Evolutionary conservation across 2,329 filamentous ascomycete species (phyloP), one percentile per base, ranked within the genome.

Genomic region (Colletotrichum trifolii): DNA sequence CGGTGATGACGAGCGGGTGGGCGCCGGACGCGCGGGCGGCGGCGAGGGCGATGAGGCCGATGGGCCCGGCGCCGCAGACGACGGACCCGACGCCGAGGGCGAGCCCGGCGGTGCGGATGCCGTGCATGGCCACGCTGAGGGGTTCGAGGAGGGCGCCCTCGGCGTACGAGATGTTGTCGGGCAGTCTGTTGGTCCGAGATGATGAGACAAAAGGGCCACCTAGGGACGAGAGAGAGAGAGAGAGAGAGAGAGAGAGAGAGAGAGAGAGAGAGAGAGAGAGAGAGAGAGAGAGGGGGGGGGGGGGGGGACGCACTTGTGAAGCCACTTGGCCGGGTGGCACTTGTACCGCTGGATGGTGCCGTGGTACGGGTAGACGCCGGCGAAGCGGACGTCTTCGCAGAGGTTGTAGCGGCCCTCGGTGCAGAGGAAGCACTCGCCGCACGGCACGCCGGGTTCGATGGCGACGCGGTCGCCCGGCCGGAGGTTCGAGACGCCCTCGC

Each of bases 61-160:
- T 89, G 1, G 88, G 87, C 0, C 88, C 88, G 10, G 88, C 88
- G 33, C 88, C 88, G 67, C 85, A 89, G 48, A 90, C 78, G 1
- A 89, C 77, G 1, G 81, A 82, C 6, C 83, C 82, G 1, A 81
- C 81, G 17, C 88, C 88, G 6, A 90, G 79, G 2, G 77, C 78
- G 13, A 90, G 75, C 3, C 81, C 78, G 1, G 83, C 83, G 0
- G 79, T 79, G 36, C 82, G 78, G 63, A 90, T 82, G n/a, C 83
- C 89, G 64, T 88, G 85, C 69, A 90, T 79, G 4, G 87, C 86
- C 7, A 91, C 88, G 15, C 84, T 86, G 7, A 90, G 78, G 2
- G 89, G 89, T 68, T 90, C 88, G 17, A 91, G 82, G 2, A 91
- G 81, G 11, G 89, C 87, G 7, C 84, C 88, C 69, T 90, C 83